Base-by-base conservation (phyloP, 2,329 filamentous ascomycete species). In the Colletotrichum caudatum region DNA sequence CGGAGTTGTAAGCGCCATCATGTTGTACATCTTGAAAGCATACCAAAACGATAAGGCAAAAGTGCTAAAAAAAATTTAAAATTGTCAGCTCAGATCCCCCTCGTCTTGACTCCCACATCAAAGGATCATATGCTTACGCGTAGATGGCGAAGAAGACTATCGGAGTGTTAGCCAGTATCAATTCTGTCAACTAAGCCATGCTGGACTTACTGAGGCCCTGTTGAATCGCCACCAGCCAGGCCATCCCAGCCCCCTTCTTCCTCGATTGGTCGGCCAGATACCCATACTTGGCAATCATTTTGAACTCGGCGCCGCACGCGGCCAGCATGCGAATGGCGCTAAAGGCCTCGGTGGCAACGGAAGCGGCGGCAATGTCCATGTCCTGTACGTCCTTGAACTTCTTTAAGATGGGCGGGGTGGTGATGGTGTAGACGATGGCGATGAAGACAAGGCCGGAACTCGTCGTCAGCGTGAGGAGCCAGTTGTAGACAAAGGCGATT, bases 401-500 rank as follows among this genome's bases (percentile, higher is more conserved):
- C 41, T 80, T 78, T 8, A 79, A 74, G 8, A 82, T 76, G 3
- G 79, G 62, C 0, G 83, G 82, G 0, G 81, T 53, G 1, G 78
- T 78, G 8, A 81, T 41, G 4, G 74, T 73, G 58, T 79, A 81
- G 2, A 77, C 73, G 18, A 81, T 29, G 0, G 80, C 35, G 9
- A 85, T 80, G 64, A 84, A 84, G 8, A 85, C 76, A 3, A 89
- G 76, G 0, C 82, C 79, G 0, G 84, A 81, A 48, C 83, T 86
- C 0, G 84, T 81, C 3, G 86, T 85, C 0, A 88, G 79, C 0
- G 85, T 87, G n/a, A 89, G 77, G 18, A 84, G 78, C 84, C 86
- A 87, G 39, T 83, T 85, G 70, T 86, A 87, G 20, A 80, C 76
- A 72, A 89, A 88, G 0, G 87, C 84, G 58, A 89, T 83, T 14